These are phyloP conservation scores for Urostyla sp. DNA, from an alignment of 73 alveolate species.

Conservation along the genomic window DNA sequence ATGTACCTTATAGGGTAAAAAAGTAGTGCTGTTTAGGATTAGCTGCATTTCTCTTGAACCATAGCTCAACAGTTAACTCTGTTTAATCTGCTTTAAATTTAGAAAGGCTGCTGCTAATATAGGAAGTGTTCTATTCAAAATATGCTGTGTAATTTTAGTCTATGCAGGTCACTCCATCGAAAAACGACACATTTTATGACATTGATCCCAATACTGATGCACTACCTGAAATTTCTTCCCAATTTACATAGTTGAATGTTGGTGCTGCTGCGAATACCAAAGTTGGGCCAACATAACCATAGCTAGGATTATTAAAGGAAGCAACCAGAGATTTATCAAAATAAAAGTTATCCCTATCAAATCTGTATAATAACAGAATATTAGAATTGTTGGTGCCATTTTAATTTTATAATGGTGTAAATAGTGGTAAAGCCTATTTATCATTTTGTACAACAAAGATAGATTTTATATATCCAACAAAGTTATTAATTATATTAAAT, in stretches of 20 bases:
- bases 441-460: no score
- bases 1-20: not conserved
- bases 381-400: no score
- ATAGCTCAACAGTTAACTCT: constrained; percentile 2
- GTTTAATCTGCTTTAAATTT: not conserved
- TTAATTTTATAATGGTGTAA: no score
- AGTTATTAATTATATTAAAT: no score
- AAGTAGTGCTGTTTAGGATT: not conserved
- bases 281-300: not conserved
- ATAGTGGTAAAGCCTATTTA: no score
- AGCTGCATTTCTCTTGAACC: not conserved
- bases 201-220: not conserved
- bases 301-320: no score
- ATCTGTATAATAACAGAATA: no score
- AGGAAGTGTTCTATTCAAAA: not conserved
- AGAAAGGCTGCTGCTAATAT: not conserved
- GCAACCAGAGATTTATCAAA: no score
- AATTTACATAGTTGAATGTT: not conserved
- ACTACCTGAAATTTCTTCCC: not conserved
- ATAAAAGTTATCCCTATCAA: no score
- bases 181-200: not conserved
- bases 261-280: not conserved
- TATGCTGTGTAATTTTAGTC: not conserved
- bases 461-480: no score
- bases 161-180: constrained; percentile 16